Base-by-base conservation (phyloP, 2,329 filamentous ascomycete species). In the Fusarium irregulare region DNA sequence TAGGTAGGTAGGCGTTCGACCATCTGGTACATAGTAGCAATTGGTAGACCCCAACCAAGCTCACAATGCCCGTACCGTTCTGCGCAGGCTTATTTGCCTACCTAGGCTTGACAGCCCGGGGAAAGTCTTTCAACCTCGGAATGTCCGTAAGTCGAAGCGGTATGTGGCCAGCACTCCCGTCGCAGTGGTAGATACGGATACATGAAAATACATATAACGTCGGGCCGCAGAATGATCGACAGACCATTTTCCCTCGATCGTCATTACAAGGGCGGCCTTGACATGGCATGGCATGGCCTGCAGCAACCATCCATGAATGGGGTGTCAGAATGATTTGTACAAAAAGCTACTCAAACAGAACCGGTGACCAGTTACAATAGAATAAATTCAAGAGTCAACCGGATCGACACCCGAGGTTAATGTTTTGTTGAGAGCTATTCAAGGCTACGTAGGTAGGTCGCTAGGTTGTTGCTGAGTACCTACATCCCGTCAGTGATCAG, bases 251-350 rank as follows among this genome's bases (percentile, higher is more conserved):
- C 30, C 44, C 66, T 30, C 50, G 62, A 64, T 70, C 48, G 66
- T 71, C 65, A 59, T 61, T 64, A 45, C 37, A 73, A 70, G 67
- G 62, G 60, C 56, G 56, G 50, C 54, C 59, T 56, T 64, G 49
- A 60, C 55, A 47, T 59, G 47, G 45, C 48, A 48, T 18, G 30
- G 16, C 58, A 64, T 56, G 56, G 56, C 66, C 50, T 58, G 65
- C 53, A 63, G 53, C 34, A 49, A 64, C 54, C 21, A n/a, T 64
- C 47, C 42, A 60, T 28, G 20, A 30, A 49, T 40, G 45, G 45
- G 44, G 49, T 42, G 42, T 13, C 20, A 45, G 47, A 32, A 40
- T 41, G 23, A 27, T 48, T 21, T 49, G 13, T 50, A 40, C 41
- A 55, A 45, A 37, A 37, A 37, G 34, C 34, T 37, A 37, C 34